Evolutionary conservation across 805 yeast species (phyloP), one percentile per base, ranked within the genome.

Genomic region (Teunomyces gatunensis): DNA sequence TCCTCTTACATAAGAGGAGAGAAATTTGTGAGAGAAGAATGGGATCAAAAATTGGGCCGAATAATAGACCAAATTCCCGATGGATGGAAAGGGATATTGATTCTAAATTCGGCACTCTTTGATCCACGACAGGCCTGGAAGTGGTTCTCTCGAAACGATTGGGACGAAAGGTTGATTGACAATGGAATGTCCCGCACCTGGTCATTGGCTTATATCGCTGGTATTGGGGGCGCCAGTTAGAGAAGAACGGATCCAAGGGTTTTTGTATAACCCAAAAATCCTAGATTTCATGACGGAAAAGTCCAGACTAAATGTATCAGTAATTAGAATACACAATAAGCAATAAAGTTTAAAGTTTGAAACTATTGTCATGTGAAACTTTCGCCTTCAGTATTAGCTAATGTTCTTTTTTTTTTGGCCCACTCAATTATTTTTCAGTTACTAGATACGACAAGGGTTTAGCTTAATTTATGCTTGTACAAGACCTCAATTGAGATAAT

Each of bases 181-280:
- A 80, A 80, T 48, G 97, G 97, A 2, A 92, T 89, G 75, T 83
- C 92, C 23, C 70, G 83, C 52, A 85, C 97, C 0, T 90, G 96
- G 96, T 84, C 91, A 10, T 71, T 90, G 52, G 83, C 96, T 0
- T 87, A 79, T 54, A 75, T 88, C 40, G 96, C 80, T 5, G 84
- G 78, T 17, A 63, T 72, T 44, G 73, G 71, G 6, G 72, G 69
- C 9, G 2, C 40, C n/a, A 6, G 6, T 13, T 36, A 36, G 13
- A 13, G 10, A 25, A 5, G 34, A 6, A 30, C 33, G 13, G 13
- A 12, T 13, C 13, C 2, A 13, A 12, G 7, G 33, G 33, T 15
- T 11, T 11, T 12, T 12, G 6, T 6, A 12, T 15, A 15, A 15
- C 17, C 17, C 17, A 15, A 15, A 15, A 15, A 15, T 2, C 17